Conservation (phyloP, 257 asterid genomes). For the Solanum megistacrolobum region DNA sequence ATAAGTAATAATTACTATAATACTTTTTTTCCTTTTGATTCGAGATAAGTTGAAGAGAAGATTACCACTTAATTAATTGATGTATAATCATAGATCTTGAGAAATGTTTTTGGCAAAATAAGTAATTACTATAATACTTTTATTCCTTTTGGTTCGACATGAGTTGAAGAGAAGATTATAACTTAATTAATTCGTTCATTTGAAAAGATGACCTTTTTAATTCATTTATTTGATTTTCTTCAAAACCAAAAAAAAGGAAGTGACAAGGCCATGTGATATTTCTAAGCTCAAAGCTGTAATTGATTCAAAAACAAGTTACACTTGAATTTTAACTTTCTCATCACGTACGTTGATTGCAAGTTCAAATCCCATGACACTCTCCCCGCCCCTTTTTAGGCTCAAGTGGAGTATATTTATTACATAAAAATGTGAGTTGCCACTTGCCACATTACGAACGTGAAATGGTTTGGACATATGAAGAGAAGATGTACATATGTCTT, state of each 20-base stretch:
- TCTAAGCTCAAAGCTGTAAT: neutral
- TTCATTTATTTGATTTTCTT: neutral
- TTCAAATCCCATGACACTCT: neutral
- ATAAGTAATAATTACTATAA: no score
- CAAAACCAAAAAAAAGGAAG: neutral
- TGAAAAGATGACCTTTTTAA: neutral
- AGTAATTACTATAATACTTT: no score
- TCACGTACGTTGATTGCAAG: neutral
- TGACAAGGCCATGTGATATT: neutral
- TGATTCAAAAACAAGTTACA: neutral
- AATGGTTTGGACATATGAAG: accelerated
- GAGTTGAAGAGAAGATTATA: neutral
- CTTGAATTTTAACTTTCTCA: neutral
- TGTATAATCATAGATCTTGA: no score
- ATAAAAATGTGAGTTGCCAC: neutral
- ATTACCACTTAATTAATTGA: neutral
- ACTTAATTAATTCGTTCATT: neutral
- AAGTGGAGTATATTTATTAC: neutral
- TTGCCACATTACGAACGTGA: neutral
- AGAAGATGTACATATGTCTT: neutral
- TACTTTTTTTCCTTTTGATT: neutral
- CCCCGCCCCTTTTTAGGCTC: neutral
- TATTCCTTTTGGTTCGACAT: neutral
- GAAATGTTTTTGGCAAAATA: no score
- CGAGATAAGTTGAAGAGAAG: neutral